Evolutionary conservation across 352 stramenopile genomes (phyloP).

Genomic region (Phytophthora europaea): DNA sequence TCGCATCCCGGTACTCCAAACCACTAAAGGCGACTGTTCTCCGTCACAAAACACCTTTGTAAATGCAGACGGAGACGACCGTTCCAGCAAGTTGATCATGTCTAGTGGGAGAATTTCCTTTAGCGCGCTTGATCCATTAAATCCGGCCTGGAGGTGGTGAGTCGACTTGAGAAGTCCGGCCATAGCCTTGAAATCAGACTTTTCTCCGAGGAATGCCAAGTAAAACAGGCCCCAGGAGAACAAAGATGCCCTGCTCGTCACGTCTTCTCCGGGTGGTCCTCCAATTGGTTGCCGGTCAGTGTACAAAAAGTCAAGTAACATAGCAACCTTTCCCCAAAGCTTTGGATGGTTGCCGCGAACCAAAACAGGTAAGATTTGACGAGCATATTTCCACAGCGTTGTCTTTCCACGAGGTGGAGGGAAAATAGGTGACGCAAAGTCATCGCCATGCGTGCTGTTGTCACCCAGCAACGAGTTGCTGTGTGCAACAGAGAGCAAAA

Average conservation of each 20-base stretch:
- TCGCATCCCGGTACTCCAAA: conserved; percentile 96
- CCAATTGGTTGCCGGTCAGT: conserved; percentile 31
- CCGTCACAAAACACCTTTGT: conserved; percentile 90
- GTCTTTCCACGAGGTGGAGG: conserved; percentile 66
- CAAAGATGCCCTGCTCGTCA: conserved; percentile 51
- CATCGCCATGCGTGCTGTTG: conserved; percentile 15
- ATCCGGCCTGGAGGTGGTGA: conserved; percentile 64
- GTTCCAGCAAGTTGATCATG: conserved; percentile 91
- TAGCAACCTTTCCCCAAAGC: conserved; percentile 63
- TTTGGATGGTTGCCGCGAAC: conserved; percentile 53
- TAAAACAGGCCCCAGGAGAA: conserved; percentile 82
- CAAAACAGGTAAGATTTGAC: conserved; percentile 66
- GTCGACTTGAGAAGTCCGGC: conserved; percentile 75
- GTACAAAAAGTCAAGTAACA: conserved; percentile 78
- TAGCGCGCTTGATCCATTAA: conserved; percentile 76
- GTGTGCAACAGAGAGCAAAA: conserved; percentile 68
- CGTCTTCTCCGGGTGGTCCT: conserved; percentile 42
- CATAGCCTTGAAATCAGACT: conserved; percentile 64
- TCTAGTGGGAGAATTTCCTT: conserved; percentile 89
- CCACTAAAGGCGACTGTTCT: conserved; percentile 91
- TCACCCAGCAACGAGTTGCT: conserved; percentile 67
- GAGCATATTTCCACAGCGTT: conserved; percentile 56
- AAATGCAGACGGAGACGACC: conserved; percentile 86
- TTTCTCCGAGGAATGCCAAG: conserved; percentile 69
- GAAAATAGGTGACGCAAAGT: conserved; percentile 49